These are phyloP conservation scores for Arthrobotrys sphaeroides DNA, from an alignment of 2,329 filamentous ascomycete species.

Conservation along the genomic window DNA sequence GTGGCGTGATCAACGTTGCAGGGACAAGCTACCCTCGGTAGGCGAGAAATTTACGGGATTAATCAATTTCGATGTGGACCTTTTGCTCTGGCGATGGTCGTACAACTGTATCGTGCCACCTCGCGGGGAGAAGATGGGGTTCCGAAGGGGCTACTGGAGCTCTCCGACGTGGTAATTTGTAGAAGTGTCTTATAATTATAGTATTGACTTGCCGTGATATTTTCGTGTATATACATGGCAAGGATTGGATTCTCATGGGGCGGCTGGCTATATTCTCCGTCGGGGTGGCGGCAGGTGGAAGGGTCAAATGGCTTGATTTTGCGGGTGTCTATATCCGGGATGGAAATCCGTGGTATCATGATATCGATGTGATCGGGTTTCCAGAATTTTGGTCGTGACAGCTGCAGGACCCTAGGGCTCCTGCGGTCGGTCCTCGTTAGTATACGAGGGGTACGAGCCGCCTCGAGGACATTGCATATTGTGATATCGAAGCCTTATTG, in stretches of 20 bases:
- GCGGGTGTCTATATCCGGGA: not conserved
- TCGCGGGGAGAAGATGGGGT: not conserved
- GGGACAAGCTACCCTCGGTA: not conserved
- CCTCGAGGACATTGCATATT: too few species aligned
- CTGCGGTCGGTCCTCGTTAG: too few species aligned
- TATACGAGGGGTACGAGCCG: too few species aligned
- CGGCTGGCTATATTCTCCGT: too few species aligned
- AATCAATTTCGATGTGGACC: not conserved
- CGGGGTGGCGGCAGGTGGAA: constrained; percentile 1
- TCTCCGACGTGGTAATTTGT: not conserved
- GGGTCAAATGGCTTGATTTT: not conserved
- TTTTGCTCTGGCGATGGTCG: constrained; percentile 1
- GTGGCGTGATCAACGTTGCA: constrained; percentile 15
- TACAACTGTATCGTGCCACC: constrained; percentile 3
- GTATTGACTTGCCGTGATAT: too few species aligned
- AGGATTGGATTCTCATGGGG: too few species aligned
- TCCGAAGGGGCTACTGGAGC: not conserved
- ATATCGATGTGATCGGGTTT: not conserved
- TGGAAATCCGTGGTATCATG: not conserved
- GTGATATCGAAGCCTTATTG: too few species aligned
- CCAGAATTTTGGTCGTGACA: not conserved
- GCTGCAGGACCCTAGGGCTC: not conserved
- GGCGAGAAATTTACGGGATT: not conserved
- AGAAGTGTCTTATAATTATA: too few species aligned
- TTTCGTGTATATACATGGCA: too few species aligned